These are phyloP conservation scores for Oryza brachyantha DNA, from an alignment of 176 grass and related monocot species.

Conservation along the genomic window DNA sequence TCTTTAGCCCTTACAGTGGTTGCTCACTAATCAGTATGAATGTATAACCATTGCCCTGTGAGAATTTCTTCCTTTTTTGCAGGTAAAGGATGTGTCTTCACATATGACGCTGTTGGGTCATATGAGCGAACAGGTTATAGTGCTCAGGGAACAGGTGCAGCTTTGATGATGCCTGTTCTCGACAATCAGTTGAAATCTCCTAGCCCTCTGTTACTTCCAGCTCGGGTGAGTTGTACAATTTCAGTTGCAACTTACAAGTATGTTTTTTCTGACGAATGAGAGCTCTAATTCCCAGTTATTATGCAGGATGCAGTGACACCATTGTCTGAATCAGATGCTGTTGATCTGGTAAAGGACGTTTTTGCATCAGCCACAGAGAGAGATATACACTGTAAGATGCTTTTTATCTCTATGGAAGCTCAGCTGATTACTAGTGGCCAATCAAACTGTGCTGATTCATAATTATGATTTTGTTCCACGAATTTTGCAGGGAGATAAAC, in stretches of 20 bases:
- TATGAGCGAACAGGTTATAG: conserved; percentile 69
- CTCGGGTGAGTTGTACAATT: conserved; percentile 34
- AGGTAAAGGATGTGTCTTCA: conserved; percentile 77
- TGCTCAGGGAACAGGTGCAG: conserved; percentile 59
- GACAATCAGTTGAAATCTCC: conserved; percentile 67
- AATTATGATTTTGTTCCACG: background rate
- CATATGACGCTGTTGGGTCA: conserved; percentile 71
- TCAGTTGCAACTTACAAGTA: background rate
- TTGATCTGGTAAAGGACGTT: conserved; percentile 77
- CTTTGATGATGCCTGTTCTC: conserved; percentile 59
- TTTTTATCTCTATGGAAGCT: background rate
- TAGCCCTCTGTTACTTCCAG: conserved; percentile 58
- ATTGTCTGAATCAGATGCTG: conserved; percentile 55
- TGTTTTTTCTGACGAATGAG: background rate
- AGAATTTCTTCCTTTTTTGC: background rate
- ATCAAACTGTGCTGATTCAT: background rate
- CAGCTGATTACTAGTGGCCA: background rate
- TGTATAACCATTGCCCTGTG: background rate
- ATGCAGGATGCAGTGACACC: conserved; percentile 60
- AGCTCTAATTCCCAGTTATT: background rate
- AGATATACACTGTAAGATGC: conserved; percentile 58
- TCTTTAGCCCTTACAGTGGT: background rate
- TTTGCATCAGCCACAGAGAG: conserved; percentile 73
- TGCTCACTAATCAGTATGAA: background rate
- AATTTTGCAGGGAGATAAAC: conserved; percentile 56